Base-by-base conservation (phyloP, 1,284 basidiomycete species). In the Trichosporon coremiiforme region DNA sequence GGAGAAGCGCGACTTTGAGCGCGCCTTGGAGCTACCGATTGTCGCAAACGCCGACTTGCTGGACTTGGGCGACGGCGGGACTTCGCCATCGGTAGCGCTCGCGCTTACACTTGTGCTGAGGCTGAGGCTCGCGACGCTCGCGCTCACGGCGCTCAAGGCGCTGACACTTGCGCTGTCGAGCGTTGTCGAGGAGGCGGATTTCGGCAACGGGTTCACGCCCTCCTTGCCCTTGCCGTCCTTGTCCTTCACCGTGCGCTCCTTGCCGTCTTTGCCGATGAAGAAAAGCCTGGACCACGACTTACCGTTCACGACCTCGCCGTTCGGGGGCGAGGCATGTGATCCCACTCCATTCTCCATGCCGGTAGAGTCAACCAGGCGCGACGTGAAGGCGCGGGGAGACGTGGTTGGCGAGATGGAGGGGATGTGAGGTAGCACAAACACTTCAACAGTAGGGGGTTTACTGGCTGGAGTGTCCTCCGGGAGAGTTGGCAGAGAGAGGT, bases 271-370 rank as follows among this genome's bases (percentile, higher is more conserved):
- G 57, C 57, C 57, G 57, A 62, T 62, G 57, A 62, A 62, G 57
- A 62, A 62, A 20, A 62, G 29, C 57, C 31, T 62, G 31, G 57
- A 62, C 57, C 57, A 62, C 57, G 57, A 62, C 57, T 62, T 62
- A 62, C 57, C 57, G 57, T 62, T 62, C 57, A 62, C 57, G 31
- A 62, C 57, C 57, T 62, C 57, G 57, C 57, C 57, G 57, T 62
- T 62, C 2, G 57, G 57, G 17, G 57, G 57, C 57, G 57, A 62
- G 57, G 57, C 57, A 62, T 62, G 57, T 62, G 57, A 62, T 33
- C 31, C 57, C 57, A 33, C 57, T 62, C 57, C 57, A 62, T 62
- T 62, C 57, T 62, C 57, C 57, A 62, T 62, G 57, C 57, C 57
- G 57, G 57, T 35, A 33, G 57, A n/a, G 31, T 62, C 57, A 31